phyloP scores from a whole-genome alignment of 2,329 filamentous ascomycete species.

The Colletotrichum liaoningense region DNA sequence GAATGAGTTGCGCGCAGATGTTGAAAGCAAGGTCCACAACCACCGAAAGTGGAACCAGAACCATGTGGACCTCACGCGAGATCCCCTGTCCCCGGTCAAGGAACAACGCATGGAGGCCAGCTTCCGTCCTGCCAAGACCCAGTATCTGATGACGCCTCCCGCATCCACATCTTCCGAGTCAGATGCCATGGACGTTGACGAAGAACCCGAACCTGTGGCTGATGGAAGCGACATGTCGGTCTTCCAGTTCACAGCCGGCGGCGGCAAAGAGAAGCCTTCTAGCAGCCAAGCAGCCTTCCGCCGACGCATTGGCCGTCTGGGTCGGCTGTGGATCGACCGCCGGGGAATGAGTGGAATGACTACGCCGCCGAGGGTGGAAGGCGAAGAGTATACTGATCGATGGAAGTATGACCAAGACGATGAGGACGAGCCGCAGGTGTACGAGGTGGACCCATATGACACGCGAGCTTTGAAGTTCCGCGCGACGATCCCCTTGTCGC shows the following conservation, averaged over 20 bases:
- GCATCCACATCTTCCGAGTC: constrained; percentile 66
- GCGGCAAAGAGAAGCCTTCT: constrained; percentile 51
- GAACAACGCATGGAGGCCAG: constrained; percentile 71
- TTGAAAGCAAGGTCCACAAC: constrained; percentile 88
- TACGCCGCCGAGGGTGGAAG: constrained; percentile 59
- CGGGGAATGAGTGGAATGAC: constrained; percentile 77
- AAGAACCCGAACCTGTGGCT: constrained; percentile 47
- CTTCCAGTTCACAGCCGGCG: constrained; percentile 59
- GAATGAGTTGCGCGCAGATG: constrained; percentile 82
- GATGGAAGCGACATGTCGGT: constrained; percentile 48
- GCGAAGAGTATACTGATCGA: constrained; percentile 66
- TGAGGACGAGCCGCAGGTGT: constrained; percentile 80
- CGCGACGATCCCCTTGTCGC: constrained; percentile 65
- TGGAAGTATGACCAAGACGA: constrained; percentile 93
- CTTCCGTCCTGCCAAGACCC: constrained; percentile 79
- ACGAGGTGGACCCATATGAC: constrained; percentile 80
- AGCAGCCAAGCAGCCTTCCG: constrained; percentile 75
- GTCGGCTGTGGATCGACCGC: constrained; percentile 89
- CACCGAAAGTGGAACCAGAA: constrained; percentile 93
- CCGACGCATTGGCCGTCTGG: constrained; percentile 84
- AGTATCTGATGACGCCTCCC: constrained; percentile 76
- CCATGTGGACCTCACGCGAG: constrained; percentile 88
- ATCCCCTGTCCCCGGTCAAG: constrained; percentile 82
- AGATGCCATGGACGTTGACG: constrained; percentile 64
- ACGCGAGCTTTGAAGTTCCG: constrained; percentile 70